Conservation (phyloP, 2,329 filamentous ascomycete genomes). For the Beauveria caledonica region DNA sequence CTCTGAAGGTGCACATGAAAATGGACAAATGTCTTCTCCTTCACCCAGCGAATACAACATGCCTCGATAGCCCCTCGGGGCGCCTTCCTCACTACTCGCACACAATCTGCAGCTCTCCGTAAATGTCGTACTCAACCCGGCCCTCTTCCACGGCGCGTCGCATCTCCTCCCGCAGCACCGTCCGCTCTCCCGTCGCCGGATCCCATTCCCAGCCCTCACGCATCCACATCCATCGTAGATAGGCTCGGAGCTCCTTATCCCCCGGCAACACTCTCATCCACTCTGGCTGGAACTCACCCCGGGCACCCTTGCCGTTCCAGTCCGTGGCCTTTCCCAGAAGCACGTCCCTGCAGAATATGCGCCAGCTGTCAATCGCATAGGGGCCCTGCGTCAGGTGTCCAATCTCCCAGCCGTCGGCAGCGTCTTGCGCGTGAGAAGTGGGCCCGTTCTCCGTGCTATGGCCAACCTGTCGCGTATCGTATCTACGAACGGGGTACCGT, state of each 20-base stretch:
- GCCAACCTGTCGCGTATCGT: conserved; percentile 29
- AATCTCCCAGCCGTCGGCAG: conserved; percentile 63
- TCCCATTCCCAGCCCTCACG: conserved; percentile 80
- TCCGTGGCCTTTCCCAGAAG: conserved; percentile 57
- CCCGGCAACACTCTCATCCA: conserved; percentile 79
- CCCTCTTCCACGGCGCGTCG: conserved; percentile 48
- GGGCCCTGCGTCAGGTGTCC: conserved; percentile 74
- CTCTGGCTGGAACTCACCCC: conserved; percentile 63
- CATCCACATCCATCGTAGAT: conserved; percentile 86
- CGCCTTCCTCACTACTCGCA: conserved; percentile 10
- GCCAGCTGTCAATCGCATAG: conserved; percentile 84
- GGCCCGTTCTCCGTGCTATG: conserved; percentile 8
- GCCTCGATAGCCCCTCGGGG: no score
- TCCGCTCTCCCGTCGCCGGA: conserved; percentile 56
- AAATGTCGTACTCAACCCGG: conserved; percentile 47
- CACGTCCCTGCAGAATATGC: conserved; percentile 83
- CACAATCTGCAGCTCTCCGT: conserved; percentile 38
- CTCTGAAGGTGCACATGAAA: no score
- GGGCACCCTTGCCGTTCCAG: conserved; percentile 53
- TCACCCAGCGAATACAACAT: no score
- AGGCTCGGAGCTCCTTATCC: conserved; percentile 87
- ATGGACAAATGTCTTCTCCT: no score
- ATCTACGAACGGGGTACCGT: conserved; percentile 45
- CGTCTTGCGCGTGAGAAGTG: neutral
- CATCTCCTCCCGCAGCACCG: conserved; percentile 44